These are phyloP conservation scores for Plasmodium cynomolgi DNA, from an alignment of 169 alveolate genomes.

Conservation along the genomic window DNA sequence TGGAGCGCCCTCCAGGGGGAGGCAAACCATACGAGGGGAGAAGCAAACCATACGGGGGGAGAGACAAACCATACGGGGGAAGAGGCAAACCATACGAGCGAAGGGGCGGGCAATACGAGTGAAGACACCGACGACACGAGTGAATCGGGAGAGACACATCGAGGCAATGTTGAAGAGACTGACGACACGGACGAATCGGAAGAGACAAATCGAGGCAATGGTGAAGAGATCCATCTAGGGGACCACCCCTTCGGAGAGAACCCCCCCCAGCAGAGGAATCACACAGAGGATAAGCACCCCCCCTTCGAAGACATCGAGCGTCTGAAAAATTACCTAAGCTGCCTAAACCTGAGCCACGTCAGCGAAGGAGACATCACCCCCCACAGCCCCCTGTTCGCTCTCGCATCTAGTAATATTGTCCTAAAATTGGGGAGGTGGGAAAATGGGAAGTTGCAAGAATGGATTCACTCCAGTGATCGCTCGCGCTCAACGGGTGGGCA, in stretches of 20 bases:
- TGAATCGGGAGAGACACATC: not conserved
- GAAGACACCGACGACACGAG: not conserved
- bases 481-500: not conserved
- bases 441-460: constrained; percentile 56
- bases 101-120: no score
- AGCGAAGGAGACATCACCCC: constrained; percentile 35
- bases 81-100: not conserved
- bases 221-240: not conserved
- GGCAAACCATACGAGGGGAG: not conserved
- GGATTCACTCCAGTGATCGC: constrained; percentile 33
- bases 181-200: not conserved
- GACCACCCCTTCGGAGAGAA: not conserved
- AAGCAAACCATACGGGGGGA: not conserved
- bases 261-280: not conserved
- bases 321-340: constrained; percentile 15
- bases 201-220: not conserved
- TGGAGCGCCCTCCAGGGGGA: not conserved
- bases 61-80: not conserved
- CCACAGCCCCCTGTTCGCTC: constrained; percentile 12
- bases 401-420: constrained; percentile 56
- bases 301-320: constrained; percentile 42
- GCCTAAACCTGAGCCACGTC: constrained; percentile 33
- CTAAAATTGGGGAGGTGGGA: constrained; percentile 59
- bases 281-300: not conserved
- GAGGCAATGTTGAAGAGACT: not conserved